Percentiles rank a stretch among this genome's conserved stretches.
These are phyloP conservation scores for Fusarium avenaceum DNA, from an alignment of 2,329 filamentous ascomycete species.

Conservation along the genomic window DNA sequence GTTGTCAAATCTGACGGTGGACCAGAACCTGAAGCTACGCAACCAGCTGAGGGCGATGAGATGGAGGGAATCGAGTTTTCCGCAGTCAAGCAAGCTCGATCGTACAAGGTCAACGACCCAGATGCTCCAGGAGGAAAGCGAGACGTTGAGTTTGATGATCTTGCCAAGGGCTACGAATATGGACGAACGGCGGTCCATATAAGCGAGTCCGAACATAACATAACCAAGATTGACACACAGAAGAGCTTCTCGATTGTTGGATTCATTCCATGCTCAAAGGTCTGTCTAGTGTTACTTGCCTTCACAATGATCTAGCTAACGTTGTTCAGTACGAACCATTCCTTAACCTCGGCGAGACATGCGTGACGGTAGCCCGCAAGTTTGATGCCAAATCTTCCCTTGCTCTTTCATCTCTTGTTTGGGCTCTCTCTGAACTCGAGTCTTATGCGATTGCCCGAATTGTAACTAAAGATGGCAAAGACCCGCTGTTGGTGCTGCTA, in stretches of 20 bases:
- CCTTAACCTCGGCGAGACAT: slow-evolving; percentile 84
- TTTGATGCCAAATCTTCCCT: slow-evolving; percentile 85
- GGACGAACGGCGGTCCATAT: slow-evolving; percentile 93
- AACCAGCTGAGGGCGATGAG: slow-evolving; percentile 62
- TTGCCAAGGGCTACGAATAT: slow-evolving; percentile 96
- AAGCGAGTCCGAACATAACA: slow-evolving; percentile 84
- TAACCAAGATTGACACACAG: slow-evolving; percentile 86
- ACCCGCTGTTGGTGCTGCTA: slow-evolving; percentile 82
- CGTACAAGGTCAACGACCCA: slow-evolving; percentile 84
- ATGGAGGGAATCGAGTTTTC: slow-evolving; percentile 71
- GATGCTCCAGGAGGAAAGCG: slow-evolving; percentile 81
- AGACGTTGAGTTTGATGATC: slow-evolving; percentile 83
- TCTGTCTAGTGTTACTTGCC: slow-evolving; percentile 53
- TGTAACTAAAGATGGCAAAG: slow-evolving; percentile 85
- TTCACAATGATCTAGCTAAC: slow-evolving; percentile 20
- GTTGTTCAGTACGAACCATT: slow-evolving; percentile 79
- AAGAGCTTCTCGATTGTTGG: slow-evolving; percentile 86
- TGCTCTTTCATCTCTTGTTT: slow-evolving; percentile 89
- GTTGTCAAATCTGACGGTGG: slow-evolving; percentile 68
- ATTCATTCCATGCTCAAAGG: slow-evolving; percentile 81
- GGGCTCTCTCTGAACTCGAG: slow-evolving; percentile 86
- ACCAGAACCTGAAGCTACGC: slow-evolving; percentile 63
- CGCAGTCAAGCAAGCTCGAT: slow-evolving; percentile 80
- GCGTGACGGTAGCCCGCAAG: slow-evolving; percentile 81
- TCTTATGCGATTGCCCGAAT: slow-evolving; percentile 89